Base-by-base conservation (phyloP, 805 yeast genomes). In the Yarrowia sp. region DNA sequence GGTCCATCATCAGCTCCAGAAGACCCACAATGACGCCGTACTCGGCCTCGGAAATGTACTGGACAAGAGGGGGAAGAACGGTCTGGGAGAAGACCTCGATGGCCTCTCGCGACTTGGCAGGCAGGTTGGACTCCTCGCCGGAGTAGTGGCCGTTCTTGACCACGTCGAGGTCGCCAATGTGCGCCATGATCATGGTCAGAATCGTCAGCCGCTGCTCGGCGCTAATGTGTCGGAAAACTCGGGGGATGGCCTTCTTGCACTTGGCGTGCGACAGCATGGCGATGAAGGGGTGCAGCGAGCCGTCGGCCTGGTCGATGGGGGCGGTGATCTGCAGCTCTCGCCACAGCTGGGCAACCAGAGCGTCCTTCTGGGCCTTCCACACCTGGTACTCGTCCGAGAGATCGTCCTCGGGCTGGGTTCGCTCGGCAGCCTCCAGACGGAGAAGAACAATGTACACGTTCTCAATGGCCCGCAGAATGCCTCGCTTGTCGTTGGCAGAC, bases 191-290 rank as follows among this genome's bases (percentile, higher is more conserved):
- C 67, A 90, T 85, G 61, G 93, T 91, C 68, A 91, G 85, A 69
- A 91, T 82, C 43, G 93, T 88, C 71, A 90, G 82, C 72, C 90
- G 87, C 76, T 91, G 94, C 72, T 89, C 91, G 72, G 89, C 84
- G 49, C 86, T 81, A 75, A 94, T 82, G 77, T 92, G 91, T 75
- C 91, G 90, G 82, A 92, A 92, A 70, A 91, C 84, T 79, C 99
- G 87, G 65, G 95, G 92, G 81, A 94, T 87, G 45, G 92, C 85
- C 78, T 92, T 93, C 82, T 92, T 87, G 69, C 97, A 95, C 79
- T 94, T 94, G 74, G 91, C 91, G 76, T 89, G 90, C 36, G 90
- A 86, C 72, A 94, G 83, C 76, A 91, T 87, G 72, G 92, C 91
- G 67, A 92, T 85, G 75, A 93, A 93, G 46, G 97, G 95, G 75